These are phyloP conservation scores for Exophiala sp. DNA, from an alignment of 2,329 filamentous ascomycete species.

Conservation along the genomic window DNA sequence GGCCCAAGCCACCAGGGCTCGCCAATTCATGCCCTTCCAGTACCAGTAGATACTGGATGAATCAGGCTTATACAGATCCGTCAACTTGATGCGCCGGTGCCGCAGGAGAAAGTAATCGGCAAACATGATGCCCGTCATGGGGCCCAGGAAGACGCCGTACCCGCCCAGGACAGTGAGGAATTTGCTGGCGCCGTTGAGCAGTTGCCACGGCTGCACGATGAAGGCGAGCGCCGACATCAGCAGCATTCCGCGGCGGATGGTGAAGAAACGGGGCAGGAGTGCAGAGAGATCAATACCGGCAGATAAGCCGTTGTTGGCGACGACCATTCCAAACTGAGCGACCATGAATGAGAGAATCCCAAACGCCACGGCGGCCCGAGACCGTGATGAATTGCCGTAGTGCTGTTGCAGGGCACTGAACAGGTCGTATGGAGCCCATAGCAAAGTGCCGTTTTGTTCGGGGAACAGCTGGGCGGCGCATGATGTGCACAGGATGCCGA, in stretches of 20 bases:
- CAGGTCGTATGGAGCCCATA: conserved; percentile 5
- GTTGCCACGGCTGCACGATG: conserved; percentile 48
- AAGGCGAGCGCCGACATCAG: conserved; percentile 41
- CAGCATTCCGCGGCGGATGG: conserved; percentile 45
- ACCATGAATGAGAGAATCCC: conserved; percentile 45
- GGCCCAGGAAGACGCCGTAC: conserved; percentile 89
- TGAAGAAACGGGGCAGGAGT: conserved; percentile 49
- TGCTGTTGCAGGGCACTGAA: conserved; percentile 12
- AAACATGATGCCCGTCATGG: conserved; percentile 86
- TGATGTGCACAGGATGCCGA: conserved; percentile 27
- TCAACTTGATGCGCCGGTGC: conserved; percentile 70
- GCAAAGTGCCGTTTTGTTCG: conserved; percentile 41
- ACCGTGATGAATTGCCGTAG: conserved; percentile 11
- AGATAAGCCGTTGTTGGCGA: conserved; percentile 48
- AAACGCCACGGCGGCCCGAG: conserved; percentile 43
- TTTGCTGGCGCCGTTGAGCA: conserved; percentile 43
- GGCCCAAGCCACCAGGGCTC: conserved; percentile 66
- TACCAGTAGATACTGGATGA: conserved; percentile 66
- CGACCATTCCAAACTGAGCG: conserved; percentile 45
- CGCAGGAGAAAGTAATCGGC: conserved; percentile 84
- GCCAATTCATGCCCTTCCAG: conserved; percentile 69
- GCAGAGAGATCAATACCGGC: conserved; percentile 51
- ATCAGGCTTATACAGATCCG: conserved; percentile 66
- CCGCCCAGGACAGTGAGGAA: conserved; percentile 77
- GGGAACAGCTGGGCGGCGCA: conserved; percentile 31